Conservation (phyloP, 2,329 filamentous ascomycete genomes). For the Berkeleyomyces rouxiae region DNA sequence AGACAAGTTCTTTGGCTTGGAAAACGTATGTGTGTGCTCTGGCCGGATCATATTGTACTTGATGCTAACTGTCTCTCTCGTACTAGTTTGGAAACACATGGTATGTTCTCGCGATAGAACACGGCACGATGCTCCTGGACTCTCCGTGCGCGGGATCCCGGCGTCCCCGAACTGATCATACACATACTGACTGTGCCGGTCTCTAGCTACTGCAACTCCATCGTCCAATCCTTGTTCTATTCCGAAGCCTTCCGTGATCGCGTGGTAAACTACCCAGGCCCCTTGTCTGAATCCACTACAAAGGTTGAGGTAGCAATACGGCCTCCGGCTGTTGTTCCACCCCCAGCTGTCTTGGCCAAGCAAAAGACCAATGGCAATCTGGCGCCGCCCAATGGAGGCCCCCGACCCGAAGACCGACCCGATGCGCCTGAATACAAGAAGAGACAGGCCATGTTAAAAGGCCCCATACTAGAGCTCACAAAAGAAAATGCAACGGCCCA, state of each 20-base stretch:
- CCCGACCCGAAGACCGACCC: conserved; percentile 74
- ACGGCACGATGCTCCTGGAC: background rate
- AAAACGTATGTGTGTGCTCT: conserved; percentile 56
- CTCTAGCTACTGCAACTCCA: conserved; percentile 88
- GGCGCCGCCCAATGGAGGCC: conserved; percentile 22
- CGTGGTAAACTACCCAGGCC: conserved; percentile 76
- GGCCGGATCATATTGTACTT: conserved; percentile 11
- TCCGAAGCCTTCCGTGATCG: conserved; percentile 86
- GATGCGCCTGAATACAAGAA: conserved; percentile 97
- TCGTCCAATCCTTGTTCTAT: conserved; percentile 93
- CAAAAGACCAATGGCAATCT: conserved; percentile 7
- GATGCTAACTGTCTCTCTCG: conserved; percentile 21
- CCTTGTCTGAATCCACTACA: conserved; percentile 51
- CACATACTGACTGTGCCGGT: background rate
- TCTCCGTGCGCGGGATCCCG: background rate
- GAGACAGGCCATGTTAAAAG: conserved; percentile 77
- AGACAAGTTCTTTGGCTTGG: conserved; percentile 95
- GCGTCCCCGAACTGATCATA: background rate
- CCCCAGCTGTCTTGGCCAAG: conserved; percentile 24
- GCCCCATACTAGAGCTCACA: conserved; percentile 71
- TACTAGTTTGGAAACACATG: conserved; percentile 89
- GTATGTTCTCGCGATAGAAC: conserved; percentile 35
- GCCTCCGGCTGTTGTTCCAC: conserved; percentile 33
- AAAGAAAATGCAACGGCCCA: conserved; percentile 67
- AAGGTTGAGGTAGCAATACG: conserved; percentile 46